Percentiles rank a stretch among this genome's conserved stretches.
phyloP scores from a whole-genome alignment of 2,329 filamentous ascomycete species.

The Diaporthe velutina region DNA sequence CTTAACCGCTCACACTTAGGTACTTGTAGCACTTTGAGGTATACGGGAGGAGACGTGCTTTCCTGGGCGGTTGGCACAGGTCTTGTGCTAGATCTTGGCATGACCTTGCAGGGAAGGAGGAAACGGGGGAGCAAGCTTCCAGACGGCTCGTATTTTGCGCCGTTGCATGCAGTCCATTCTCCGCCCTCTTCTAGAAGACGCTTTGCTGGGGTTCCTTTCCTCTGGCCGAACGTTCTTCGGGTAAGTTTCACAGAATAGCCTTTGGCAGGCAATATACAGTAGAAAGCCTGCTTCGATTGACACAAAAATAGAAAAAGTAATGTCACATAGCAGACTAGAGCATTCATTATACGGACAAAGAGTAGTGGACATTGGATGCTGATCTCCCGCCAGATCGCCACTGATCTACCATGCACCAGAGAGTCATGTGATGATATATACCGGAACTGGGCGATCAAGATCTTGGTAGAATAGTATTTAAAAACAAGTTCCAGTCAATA shows the following conservation, averaged over 20 bases:
- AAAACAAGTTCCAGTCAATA: not conserved
- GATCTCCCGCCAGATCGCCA: constrained; percentile 8
- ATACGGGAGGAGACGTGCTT: not conserved
- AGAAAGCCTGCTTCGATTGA: too few species aligned
- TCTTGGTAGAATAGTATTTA: too few species aligned
- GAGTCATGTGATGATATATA: constrained; percentile 7
- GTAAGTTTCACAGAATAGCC: not conserved
- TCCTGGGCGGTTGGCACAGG: constrained; percentile 1
- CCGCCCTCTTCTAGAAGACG: not conserved
- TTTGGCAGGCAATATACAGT: not conserved
- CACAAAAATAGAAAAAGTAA: not conserved
- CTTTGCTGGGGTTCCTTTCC: not conserved
- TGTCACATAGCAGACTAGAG: too few species aligned
- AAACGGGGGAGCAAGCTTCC: not conserved
- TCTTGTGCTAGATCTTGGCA: constrained; percentile 3
- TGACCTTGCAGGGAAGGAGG: constrained; percentile 15
- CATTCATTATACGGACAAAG: not conserved
- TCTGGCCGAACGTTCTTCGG: not conserved
- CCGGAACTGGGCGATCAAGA: not conserved
- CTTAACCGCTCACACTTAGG: not conserved
- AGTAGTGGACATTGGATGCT: not conserved
- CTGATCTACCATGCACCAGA: not conserved
- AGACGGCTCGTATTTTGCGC: too few species aligned
- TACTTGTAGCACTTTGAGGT: not conserved
- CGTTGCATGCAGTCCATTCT: not conserved